These are phyloP conservation scores for Pulicaria dysenterica DNA, from an alignment of 129 eudicot species.

Conservation along the genomic window DNA sequence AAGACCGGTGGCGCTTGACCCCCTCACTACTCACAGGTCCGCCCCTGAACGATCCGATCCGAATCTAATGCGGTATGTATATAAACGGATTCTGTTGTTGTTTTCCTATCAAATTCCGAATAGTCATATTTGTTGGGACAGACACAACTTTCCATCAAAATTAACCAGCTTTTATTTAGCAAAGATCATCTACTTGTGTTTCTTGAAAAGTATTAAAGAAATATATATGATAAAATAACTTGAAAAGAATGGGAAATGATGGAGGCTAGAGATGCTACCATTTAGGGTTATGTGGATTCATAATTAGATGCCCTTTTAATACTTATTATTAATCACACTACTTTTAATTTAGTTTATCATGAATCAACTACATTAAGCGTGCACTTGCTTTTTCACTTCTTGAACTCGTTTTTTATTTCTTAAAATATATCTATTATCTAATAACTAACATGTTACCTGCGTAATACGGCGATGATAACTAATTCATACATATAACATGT, in stretches of 20 bases:
- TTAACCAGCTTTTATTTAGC: too few relatives aligned
- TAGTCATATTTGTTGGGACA: too few relatives aligned
- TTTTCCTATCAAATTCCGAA: too few relatives aligned
- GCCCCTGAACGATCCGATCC: too few relatives aligned
- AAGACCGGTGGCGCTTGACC: too few relatives aligned
- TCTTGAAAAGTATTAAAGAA: background rate
- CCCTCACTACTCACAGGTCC: too few relatives aligned
- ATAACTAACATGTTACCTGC: too few relatives aligned
- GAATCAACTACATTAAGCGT: slow-evolving; percentile 14
- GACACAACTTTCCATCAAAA: too few relatives aligned
- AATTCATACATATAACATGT: too few relatives aligned
- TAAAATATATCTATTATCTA: background rate
- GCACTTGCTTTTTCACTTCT: slow-evolving; percentile 13
- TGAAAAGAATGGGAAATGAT: slow-evolving; percentile 32
- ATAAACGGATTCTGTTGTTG: too few relatives aligned
- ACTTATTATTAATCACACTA: background rate
- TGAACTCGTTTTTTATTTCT: background rate
- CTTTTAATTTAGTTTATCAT: background rate
- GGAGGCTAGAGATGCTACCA: slow-evolving; percentile 24
- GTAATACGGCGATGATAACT: too few relatives aligned
- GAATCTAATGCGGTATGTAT: too few relatives aligned
- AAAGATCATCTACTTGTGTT: background rate
- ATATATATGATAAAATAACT: background rate
- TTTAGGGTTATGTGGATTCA: slow-evolving; percentile 37
- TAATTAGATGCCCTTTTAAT: slow-evolving; percentile 31